Evolutionary conservation across 345 rosid species (phyloP).

Genomic region (Eucalyptus victrix): DNA sequence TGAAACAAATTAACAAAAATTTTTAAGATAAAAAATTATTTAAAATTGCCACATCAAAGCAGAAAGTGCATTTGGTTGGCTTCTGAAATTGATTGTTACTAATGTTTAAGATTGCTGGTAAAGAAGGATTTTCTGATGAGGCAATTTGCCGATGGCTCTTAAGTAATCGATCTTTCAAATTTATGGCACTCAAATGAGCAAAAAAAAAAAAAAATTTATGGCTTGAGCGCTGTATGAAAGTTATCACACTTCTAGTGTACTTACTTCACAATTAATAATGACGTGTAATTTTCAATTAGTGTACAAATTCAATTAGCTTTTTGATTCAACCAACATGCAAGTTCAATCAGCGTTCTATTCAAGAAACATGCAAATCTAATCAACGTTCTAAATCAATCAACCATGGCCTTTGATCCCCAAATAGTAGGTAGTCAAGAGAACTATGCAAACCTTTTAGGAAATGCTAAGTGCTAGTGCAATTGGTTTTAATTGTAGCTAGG

Average conservation of each 20-base stretch:
- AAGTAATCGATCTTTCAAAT: too few species aligned
- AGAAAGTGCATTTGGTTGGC: too few species aligned
- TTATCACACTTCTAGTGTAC: too few species aligned
- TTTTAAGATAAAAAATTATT: too few species aligned
- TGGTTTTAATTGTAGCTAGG: background rate
- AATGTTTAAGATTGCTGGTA: rapidly evolving
- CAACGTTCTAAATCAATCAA: background rate
- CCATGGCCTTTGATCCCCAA: background rate
- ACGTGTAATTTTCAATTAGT: rapidly evolving
- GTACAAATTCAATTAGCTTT: background rate
- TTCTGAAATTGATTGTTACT: too few species aligned
- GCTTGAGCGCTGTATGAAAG: rapidly evolving
- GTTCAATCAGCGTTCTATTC: background rate
- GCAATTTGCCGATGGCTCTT: rapidly evolving
- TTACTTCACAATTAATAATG: background rate
- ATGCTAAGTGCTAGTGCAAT: background rate
- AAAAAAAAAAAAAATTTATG: too few species aligned
- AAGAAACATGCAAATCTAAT: background rate
- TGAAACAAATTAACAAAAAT: too few species aligned
- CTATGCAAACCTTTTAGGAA: background rate
- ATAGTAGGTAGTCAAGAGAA: background rate
- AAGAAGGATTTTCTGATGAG: rapidly evolving
- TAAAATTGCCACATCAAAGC: too few species aligned
- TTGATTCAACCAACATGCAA: background rate
- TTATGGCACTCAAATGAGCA: too few species aligned